Evolutionary conservation across 805 yeast species (phyloP), one percentile per base, ranked within the genome.

Genomic region (Wickerhamiella azymoides): DNA sequence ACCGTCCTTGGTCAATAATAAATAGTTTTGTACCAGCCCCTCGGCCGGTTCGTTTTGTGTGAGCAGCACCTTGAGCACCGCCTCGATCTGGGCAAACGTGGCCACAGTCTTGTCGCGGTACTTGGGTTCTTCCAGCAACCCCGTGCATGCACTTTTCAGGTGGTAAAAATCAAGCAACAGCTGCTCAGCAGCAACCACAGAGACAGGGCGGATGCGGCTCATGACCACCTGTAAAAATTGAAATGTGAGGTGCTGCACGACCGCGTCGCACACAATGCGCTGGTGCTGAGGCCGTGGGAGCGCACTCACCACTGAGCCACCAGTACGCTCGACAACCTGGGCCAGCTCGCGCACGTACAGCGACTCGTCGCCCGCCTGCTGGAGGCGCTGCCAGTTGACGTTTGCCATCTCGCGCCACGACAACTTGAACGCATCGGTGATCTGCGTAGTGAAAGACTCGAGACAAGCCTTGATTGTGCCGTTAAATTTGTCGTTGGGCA

Each of bases 391-490:
- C 95, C 96, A 86, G 59, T 84, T 80, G 39, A 77, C 74, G 52
- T 79, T 79, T 9, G 71, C 64, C 71, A 92, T 78, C 55, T 85
- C 95, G 52, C 92, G 70, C 94, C 95, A 88, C 5, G 80, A 72
- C 47, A 77, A 73, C 24, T 74, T 76, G 41, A 80, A 62, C 51
- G 83, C 86, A 19, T 63, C 56, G 16, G 75, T 73, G 17, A 83
- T 70, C 52, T 82, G 78, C 19, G 63, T 62, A 21, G 82, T 67
- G 17, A 86, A 61, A 10, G 71, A 59, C 17, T 69, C 70, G 17
- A 82, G 71, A 24, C 83, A 73, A 33, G 67, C 66, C 49, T 76
- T 76, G 43, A 84, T 73, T 14, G 80, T 56, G 42, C 70, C 73
- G 26, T 75, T 67, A 58, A 76, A 84, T 1, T 69, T 59, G 39